A percentile compares a stretch with the other conserved stretches of the same genome.
phyloP scores from a whole-genome alignment of 2,329 filamentous ascomycete species.

The Aspergillus awamori region DNA sequence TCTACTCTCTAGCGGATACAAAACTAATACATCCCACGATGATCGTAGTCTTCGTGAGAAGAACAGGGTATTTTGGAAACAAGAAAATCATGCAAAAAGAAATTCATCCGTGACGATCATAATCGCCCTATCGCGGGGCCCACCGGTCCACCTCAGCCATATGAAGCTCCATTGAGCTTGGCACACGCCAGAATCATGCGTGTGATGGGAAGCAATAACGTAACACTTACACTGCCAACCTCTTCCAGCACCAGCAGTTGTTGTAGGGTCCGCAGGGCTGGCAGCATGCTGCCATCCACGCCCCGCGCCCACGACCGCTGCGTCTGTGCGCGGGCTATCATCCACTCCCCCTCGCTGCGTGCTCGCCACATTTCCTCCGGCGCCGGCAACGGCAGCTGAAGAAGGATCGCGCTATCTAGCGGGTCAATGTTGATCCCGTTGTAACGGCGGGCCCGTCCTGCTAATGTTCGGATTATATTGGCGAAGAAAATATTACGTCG shows the following conservation, averaged over 20 bases:
- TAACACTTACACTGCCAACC: conserved; percentile 11
- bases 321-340: not conserved
- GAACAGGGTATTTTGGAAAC: not conserved
- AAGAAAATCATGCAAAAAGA: not conserved
- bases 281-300: conserved; percentile 5
- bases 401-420: conserved; percentile 16
- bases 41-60: not conserved
- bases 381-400: conserved; percentile 18
- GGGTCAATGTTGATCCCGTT: conserved; percentile 21
- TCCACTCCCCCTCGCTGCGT: conserved; percentile 22
- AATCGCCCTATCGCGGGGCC: not conserved
- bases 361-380: conserved; percentile 24
- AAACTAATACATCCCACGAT: not conserved
- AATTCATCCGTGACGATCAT: not conserved
- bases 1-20: not conserved
- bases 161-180: conserved; percentile 8
- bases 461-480: conserved; percentile 20
- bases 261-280: conserved; percentile 13
- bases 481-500: conserved; percentile 23
- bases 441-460: conserved; percentile 7
- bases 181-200: conserved; percentile 19
- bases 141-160: not conserved
- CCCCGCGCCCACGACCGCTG: conserved; percentile 3
- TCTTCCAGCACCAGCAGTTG: conserved; percentile 12
- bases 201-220: conserved; percentile 16